phyloP scores from a whole-genome alignment of 176 grass and related monocot species.

The Bonia amplexicaulis region DNA sequence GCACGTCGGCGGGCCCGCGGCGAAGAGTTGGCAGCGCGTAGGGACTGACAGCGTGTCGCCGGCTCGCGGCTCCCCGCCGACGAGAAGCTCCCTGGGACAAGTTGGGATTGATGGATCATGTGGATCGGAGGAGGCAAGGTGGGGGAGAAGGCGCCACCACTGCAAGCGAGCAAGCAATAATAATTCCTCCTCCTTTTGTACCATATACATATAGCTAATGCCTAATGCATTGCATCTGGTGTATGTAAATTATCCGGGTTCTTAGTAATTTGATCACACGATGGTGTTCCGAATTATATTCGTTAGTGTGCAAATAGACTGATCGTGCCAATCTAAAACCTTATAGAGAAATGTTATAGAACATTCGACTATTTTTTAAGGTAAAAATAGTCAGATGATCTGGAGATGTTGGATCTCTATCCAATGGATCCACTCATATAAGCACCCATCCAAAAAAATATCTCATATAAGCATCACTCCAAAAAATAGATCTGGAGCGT shows the following conservation, averaged over 20 bases:
- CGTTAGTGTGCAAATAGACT: too few species aligned
- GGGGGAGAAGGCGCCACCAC: background rate
- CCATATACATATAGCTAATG: background rate
- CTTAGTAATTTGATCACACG: background rate
- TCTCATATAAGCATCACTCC: too few species aligned
- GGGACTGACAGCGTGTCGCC: background rate
- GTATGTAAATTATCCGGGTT: background rate
- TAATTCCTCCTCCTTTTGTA: background rate
- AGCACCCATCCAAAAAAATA: too few species aligned
- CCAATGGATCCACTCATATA: too few species aligned
- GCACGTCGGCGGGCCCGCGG: background rate
- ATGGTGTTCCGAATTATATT: background rate
- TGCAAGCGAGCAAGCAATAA: constrained; percentile 9
- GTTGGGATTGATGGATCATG: background rate
- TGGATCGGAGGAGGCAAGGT: background rate
- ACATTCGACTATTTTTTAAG: too few species aligned
- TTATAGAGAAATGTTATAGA: too few species aligned
- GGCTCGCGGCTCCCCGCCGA: background rate
- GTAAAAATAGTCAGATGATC: too few species aligned
- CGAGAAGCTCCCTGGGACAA: background rate
- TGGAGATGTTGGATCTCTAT: too few species aligned
- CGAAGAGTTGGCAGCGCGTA: background rate
- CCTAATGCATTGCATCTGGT: background rate
- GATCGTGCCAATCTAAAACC: rapidly evolving
- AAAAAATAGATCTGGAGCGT: too few species aligned